Conservation (phyloP, 2,329 filamentous ascomycete species). For the Dothistroma pini region DNA sequence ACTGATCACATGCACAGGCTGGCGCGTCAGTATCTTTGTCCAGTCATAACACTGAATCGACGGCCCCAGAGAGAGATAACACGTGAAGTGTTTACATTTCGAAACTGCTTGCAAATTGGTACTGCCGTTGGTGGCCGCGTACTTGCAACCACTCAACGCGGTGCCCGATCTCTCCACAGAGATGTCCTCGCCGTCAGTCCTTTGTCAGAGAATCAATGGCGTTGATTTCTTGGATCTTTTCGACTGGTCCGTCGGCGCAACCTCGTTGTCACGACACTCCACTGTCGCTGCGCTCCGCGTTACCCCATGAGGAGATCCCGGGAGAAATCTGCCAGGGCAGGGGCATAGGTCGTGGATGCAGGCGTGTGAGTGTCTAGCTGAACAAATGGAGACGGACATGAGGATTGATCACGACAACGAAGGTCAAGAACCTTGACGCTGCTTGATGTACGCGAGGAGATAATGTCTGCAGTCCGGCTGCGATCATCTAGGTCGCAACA, state of each 20-base stretch:
- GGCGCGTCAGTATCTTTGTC: background rate
- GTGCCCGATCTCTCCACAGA: background rate
- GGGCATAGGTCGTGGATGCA: background rate
- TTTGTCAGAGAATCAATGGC: background rate
- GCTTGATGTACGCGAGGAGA: background rate
- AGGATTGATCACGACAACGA: background rate
- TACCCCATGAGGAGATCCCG: background rate
- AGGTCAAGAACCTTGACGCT: background rate
- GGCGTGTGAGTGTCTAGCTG: background rate
- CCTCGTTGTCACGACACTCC: background rate
- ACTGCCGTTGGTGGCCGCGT: background rate
- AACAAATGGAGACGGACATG: background rate
- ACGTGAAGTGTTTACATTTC: slow-evolving; percentile 1
- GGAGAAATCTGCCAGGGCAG: background rate
- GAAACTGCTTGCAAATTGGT: background rate
- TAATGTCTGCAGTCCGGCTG: background rate
- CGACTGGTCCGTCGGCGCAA: background rate
- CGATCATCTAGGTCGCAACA: background rate
- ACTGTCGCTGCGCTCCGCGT: background rate
- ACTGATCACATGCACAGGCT: background rate
- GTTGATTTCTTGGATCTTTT: background rate
- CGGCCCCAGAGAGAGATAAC: background rate
- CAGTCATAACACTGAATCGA: background rate
- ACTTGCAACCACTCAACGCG: background rate
- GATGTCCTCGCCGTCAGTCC: background rate